phyloP scores from a whole-genome alignment of 1,284 basidiomycete species.

The Peniophora sp. region DNA sequence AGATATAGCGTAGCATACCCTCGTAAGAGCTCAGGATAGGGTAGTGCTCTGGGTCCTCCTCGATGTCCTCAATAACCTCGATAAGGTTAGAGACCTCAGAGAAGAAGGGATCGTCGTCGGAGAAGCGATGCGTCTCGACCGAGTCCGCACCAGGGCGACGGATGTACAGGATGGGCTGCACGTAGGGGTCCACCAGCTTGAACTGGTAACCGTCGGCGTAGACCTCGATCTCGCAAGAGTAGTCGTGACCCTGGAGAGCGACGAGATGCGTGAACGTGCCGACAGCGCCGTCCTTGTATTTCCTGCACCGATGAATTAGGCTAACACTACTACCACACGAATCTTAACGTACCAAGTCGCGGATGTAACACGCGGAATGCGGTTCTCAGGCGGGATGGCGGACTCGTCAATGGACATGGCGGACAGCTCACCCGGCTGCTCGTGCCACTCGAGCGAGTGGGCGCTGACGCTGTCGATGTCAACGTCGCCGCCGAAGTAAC shows the following conservation, averaged over 20 bases:
- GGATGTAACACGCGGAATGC: slow-evolving; percentile 74
- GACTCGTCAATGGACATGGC: slow-evolving; percentile 79
- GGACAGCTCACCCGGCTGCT: slow-evolving; percentile 80
- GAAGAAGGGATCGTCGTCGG: slow-evolving; percentile 89
- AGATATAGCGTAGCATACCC: slow-evolving; percentile 32
- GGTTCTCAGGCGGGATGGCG: slow-evolving; percentile 69
- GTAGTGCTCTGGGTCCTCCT: slow-evolving; percentile 60
- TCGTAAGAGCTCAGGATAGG: slow-evolving; percentile 71
- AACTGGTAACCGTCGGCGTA: slow-evolving; percentile 84
- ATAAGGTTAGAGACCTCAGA: slow-evolving; percentile 82
- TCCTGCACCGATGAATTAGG: slow-evolving; percentile 38
- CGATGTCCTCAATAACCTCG: slow-evolving; percentile 76
- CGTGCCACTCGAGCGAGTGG: slow-evolving; percentile 87
- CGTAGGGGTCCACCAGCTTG: slow-evolving; percentile 86
- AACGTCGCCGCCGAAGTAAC: slow-evolving; percentile 98
- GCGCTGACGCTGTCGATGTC: slow-evolving; percentile 80
- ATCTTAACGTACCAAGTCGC: slow-evolving; percentile 55
- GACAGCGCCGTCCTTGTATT: slow-evolving; percentile 89
- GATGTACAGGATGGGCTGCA: slow-evolving; percentile 77
- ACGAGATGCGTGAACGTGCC: slow-evolving; percentile 85
- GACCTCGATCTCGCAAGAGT: slow-evolving; percentile 89
- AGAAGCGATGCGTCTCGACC: slow-evolving; percentile 70
- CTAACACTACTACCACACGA: neutral
- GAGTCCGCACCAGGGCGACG: slow-evolving; percentile 81
- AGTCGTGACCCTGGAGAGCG: slow-evolving; percentile 84